Evolutionary conservation across 169 alveolate genomes (phyloP), one percentile per base, ranked within the genome.

Genomic region (Plasmodium vinckei): DNA sequence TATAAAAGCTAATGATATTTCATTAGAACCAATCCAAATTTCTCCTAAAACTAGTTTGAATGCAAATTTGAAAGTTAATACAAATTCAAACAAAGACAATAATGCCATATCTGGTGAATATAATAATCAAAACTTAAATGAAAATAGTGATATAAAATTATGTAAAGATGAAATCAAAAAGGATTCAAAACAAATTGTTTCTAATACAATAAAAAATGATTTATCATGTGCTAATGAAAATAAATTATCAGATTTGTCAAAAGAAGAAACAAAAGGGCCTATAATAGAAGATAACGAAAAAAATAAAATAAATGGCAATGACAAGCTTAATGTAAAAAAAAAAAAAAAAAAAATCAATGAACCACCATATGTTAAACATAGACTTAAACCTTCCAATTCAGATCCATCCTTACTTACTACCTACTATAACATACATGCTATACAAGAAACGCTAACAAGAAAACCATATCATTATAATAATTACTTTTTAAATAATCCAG

Each of bases 341-440:
- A 77, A 63, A 77, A 19, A 63, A 61, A 77, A 77, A 57, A 51
- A 27, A 25, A 47, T 68, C n/a, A 63, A 77, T 33, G 88, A 51
- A 64, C 88, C 88, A 13, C 90, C 92, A 15, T 93, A 93, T 60
- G 93, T 93, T 21, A 93, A 92, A 68, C 84, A 92, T 51, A 54
- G 47, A 23, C 87, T 91, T 33, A 88, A 84, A 49, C 95, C 94
- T 1, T 70, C 95, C 53, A 60, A 75, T 57, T 92, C 95, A 19
- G 96, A 93, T 54, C 96, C 96, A 27, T 73, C 95, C 33, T 63
- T 86, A 10, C 87, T 87, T 9, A 93, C 96, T 5, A 91, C 92
- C 33, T 93, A 92, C 60, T 67, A 88, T 61, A 89, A 92, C 51
- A 73, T 77, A 57, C 92, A 92, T 25, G 95, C 96, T 13, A 69